Evolutionary conservation across 805 yeast genomes (phyloP), one percentile per base, ranked within the genome.

Genomic region (Pichia gijzeniarum): DNA sequence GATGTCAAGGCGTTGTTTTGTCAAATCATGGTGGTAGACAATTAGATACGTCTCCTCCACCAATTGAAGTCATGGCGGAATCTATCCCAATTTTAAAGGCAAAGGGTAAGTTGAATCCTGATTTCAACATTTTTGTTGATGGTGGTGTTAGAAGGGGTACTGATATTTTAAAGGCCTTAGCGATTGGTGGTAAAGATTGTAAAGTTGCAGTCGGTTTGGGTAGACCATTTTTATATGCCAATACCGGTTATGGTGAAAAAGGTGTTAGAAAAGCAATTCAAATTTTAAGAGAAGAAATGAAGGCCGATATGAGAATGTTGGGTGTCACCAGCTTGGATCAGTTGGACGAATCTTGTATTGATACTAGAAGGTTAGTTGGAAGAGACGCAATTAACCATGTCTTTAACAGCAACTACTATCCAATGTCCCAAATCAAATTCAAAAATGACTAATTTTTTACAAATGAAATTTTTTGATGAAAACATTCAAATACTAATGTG

Each of bases 21-120:
- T 85, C 95, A 2, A 87, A 87, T 60, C 96, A 87, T 63, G 96
- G 96, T 48, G 95, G 96, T 36, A 71, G 96, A 49, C 95, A 87
- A 65, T 67, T 87, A 46, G 96, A 87, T 62, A 85, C 77, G 56
- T 73, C 95, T 1, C 74, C 85, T 17, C 78, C 95, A 0, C 83
- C 90, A 2, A 71, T 87, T 28, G 85, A 80, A 60, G 77, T 85
- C 3, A 65, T 87, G 43, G 85, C 83, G 5, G 95, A 85, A 50
- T 73, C 79, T 5, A 74, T 75, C 72, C 80, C 79, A 10, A 56
- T 68, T 3, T 62, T 80, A 42, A 61, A 58, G 39, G 67, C 65
- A 41, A 68, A 67, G 47, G 68, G 67, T 43, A 73, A 74, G 5
- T 54, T 77, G 28, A 70, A 70, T 34, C 70, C 74, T 27, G 72